Evolutionary conservation across 352 stramenopile species (phyloP).

Genomic region (Elongisporangium prolatum): DNA sequence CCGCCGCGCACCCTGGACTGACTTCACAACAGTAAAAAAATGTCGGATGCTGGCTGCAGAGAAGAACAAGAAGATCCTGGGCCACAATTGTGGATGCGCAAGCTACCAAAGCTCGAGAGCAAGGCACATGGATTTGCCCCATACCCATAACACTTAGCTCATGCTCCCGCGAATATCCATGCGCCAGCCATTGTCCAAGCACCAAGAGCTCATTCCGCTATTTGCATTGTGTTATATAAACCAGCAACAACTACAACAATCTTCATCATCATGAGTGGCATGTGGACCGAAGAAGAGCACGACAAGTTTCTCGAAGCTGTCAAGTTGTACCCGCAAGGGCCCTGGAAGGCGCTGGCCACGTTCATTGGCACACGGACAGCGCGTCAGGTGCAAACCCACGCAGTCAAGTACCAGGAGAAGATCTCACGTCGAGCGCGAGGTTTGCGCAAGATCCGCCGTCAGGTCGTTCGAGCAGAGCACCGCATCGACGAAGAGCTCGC

Average conservation of each 20-base stretch:
- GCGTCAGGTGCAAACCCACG: slow-evolving; percentile 48
- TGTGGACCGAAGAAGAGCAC: slow-evolving; percentile 21
- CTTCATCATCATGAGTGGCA: slow-evolving; percentile 2
- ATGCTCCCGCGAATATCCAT: neutral
- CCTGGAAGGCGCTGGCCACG: slow-evolving; percentile 27
- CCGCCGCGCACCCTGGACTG: neutral
- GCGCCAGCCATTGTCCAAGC: neutral
- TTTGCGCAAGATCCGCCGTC: slow-evolving; percentile 9
- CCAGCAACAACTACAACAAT: neutral
- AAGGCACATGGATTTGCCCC: neutral
- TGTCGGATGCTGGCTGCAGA: neutral
- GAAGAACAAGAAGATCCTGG: neutral
- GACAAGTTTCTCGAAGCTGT: slow-evolving; percentile 27
- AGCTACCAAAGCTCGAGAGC: neutral
- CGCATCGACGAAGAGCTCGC: slow-evolving; percentile 12
- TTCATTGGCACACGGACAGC: slow-evolving; percentile 26
- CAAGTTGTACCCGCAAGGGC: slow-evolving; percentile 25
- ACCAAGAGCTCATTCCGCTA: neutral
- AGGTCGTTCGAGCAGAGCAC: slow-evolving; percentile 9
- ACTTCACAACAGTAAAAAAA: neutral
- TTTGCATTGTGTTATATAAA: neutral
- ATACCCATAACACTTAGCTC: neutral
- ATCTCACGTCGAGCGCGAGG: slow-evolving; percentile 10
- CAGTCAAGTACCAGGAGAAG: slow-evolving; percentile 16
- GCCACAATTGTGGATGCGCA: neutral